Conservation (phyloP, 116 monocot genomes). For the Posidonia oceanica region DNA sequence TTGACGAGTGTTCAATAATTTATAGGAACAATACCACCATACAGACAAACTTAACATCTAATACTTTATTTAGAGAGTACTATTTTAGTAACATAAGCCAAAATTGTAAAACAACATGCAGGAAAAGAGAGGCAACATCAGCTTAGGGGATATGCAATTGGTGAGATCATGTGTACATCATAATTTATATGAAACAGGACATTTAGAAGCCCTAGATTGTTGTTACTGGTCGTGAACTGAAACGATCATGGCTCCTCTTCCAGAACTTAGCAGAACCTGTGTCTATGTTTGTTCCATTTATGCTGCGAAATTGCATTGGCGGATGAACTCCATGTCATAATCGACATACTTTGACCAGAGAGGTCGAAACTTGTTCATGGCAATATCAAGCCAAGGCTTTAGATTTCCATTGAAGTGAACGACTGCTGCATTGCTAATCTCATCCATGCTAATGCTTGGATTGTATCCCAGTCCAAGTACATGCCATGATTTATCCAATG, state of each 20-base stretch:
- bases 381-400: slow-evolving; percentile 98
- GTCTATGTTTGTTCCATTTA: slow-evolving; percentile 12
- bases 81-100: too few species aligned
- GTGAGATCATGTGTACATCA: too few species aligned
- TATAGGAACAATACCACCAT: too few species aligned
- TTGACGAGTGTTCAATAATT: too few species aligned
- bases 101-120: too few species aligned
- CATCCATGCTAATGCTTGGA: slow-evolving; percentile 70
- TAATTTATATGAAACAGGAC: too few species aligned
- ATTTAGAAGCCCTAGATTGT: not conserved
- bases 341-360: slow-evolving; percentile 97
- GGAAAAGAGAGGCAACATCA: too few species aligned
- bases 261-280: not conserved
- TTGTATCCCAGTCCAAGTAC: slow-evolving; percentile 94
- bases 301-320: slow-evolving; percentile 70
- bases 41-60: too few species aligned
- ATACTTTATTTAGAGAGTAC: too few species aligned
- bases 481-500: slow-evolving; percentile 87
- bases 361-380: slow-evolving; percentile 78
- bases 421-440: slow-evolving; percentile 71
- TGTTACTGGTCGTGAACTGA: not conserved
- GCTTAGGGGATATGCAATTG: too few species aligned
- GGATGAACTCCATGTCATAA: slow-evolving; percentile 87
- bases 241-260: too few species aligned
- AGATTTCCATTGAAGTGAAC: slow-evolving; percentile 91